These are phyloP conservation scores for Calonectria ilicicola DNA, from an alignment of 2,329 filamentous ascomycete species.

Conservation along the genomic window DNA sequence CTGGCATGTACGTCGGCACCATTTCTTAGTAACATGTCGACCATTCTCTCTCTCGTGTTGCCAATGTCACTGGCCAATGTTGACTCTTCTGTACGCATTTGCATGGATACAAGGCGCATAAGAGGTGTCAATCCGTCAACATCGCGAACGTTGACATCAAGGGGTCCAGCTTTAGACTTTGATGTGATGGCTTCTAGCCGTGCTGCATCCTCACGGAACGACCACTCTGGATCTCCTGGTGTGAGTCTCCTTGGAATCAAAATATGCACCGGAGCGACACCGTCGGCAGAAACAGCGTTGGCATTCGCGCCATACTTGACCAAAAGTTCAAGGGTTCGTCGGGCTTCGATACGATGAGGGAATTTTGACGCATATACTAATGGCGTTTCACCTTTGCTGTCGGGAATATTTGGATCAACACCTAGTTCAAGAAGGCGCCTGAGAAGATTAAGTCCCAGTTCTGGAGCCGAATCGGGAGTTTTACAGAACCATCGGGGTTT, in stretches of 20 bases:
- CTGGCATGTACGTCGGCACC: conserved; percentile 1
- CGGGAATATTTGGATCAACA: conserved; percentile 8
- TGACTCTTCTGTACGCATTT: background rate
- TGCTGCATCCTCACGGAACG: background rate
- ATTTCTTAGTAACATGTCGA: background rate
- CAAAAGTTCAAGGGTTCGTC: background rate
- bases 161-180: background rate
- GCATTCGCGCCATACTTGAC: conserved; percentile 5
- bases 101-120: background rate
- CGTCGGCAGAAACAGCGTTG: background rate
- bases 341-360: background rate
- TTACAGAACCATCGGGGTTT: background rate
- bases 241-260: background rate
- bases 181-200: background rate
- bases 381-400: conserved; percentile 1
- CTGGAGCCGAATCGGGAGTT: background rate
- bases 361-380: conserved; percentile 10
- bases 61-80: background rate
- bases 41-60: background rate
- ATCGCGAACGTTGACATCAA: background rate
- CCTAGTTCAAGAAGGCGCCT: conserved; percentile 1
- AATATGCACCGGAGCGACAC: background rate
- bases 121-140: conserved; percentile 10
- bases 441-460: background rate
- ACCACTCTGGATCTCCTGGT: conserved; percentile 3